Conservation (phyloP, 495 filamentous ascomycete genomes). For the Annulohypoxylon nitens region DNA sequence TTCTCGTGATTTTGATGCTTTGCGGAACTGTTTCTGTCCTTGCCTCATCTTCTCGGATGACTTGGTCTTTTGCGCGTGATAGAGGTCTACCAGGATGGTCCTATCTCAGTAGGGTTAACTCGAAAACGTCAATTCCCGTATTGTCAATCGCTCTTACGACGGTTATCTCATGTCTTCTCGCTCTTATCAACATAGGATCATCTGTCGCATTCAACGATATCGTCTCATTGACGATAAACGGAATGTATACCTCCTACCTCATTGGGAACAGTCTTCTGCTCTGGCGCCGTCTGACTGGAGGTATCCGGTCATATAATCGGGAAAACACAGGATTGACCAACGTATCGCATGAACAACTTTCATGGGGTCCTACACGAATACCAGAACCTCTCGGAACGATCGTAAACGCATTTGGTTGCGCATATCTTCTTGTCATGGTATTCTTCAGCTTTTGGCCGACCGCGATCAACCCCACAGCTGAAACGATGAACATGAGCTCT, state of each 20-base stretch:
- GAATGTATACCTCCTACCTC: conserved; percentile 58
- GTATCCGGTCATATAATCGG: background rate
- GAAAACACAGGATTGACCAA: background rate
- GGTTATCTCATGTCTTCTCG: conserved; percentile 57
- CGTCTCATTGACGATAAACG: conserved; percentile 59
- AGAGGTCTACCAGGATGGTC: conserved; percentile 65
- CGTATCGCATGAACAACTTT: background rate
- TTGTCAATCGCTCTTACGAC: conserved; percentile 63
- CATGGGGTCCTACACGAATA: conserved; percentile 10
- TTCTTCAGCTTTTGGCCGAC: conserved; percentile 65
- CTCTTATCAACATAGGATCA: conserved; percentile 67
- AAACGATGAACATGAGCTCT: conserved; percentile 60
- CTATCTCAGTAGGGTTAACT: conserved; percentile 57
- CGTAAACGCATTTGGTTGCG: conserved; percentile 38
- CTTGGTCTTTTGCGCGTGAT: conserved; percentile 69
- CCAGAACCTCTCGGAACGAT: conserved; percentile 41
- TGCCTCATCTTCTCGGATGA: conserved; percentile 64
- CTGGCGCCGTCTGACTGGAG: background rate
- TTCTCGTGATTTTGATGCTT: conserved; percentile 59
- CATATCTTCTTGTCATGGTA: conserved; percentile 34
- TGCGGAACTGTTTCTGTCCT: conserved; percentile 58
- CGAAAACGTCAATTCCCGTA: conserved; percentile 59
- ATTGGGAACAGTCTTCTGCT: background rate
- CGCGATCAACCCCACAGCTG: conserved; percentile 48
- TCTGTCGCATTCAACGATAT: conserved; percentile 61